Evolutionary conservation across 139 green algal species (phyloP).

Genomic region (Nannochloris sp.): DNA sequence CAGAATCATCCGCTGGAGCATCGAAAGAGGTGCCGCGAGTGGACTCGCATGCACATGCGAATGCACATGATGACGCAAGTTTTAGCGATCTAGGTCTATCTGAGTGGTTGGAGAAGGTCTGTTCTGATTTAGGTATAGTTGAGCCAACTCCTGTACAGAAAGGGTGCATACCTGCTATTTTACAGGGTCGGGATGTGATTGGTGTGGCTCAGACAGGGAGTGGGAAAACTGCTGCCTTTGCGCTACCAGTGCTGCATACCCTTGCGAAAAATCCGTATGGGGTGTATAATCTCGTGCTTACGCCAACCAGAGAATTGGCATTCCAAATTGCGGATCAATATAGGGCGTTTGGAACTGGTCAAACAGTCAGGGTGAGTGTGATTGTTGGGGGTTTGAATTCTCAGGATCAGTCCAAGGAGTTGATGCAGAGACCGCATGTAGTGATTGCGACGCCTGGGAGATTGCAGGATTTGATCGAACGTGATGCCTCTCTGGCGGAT

Average conservation of each 20-base stretch:
- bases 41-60: neutral
- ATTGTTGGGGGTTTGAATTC: constrained; percentile 88
- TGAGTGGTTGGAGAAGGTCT: constrained; percentile 63
- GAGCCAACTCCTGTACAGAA: constrained; percentile 59
- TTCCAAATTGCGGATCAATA: constrained; percentile 94
- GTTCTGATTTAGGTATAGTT: constrained; percentile 44
- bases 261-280: constrained; percentile 84
- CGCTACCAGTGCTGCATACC: constrained; percentile 88
- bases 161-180: constrained; percentile 74
- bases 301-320: constrained; percentile 92
- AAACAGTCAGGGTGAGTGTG: constrained; percentile 59
- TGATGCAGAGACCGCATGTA: constrained; percentile 75
- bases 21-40: neutral
- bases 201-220: constrained; percentile 87
- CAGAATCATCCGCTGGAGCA: too few relatives aligned
- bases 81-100: constrained; percentile 69
- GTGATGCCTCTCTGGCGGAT: constrained; percentile 22
- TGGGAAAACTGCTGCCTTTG: constrained; percentile 95
- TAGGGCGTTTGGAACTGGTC: constrained; percentile 69
- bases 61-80: neutral
- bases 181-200: constrained; percentile 77
- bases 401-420: constrained; percentile 58
- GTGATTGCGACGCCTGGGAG: constrained; percentile 92
- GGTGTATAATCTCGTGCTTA: constrained; percentile 85
- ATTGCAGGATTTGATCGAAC: constrained; percentile 49